Evolutionary conservation across 495 filamentous ascomycete genomes (phyloP).

Genomic region (Penicillium angulare): DNA sequence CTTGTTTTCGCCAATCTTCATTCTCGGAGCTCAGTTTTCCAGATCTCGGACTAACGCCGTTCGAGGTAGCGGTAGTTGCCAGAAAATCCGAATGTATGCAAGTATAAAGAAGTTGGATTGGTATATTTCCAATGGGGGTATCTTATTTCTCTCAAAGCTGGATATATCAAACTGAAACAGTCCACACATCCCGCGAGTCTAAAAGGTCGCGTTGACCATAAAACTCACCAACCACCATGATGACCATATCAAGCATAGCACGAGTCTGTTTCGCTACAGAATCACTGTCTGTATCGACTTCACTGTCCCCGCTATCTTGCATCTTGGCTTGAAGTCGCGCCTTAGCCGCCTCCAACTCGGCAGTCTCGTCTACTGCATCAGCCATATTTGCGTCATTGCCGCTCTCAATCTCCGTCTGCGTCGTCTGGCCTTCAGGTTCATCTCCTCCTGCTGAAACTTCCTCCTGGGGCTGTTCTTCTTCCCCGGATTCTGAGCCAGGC

Average conservation of each 20-base stretch:
- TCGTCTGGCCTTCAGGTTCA: constrained; percentile 17
- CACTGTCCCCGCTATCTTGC: constrained; percentile 15
- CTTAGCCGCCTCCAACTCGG: constrained; percentile 57
- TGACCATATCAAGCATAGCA: constrained; percentile 81
- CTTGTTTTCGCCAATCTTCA: constrained; percentile 18
- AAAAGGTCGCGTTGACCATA: constrained; percentile 90
- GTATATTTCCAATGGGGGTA: constrained; percentile 16
- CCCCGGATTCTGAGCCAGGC: constrained; percentile 28
- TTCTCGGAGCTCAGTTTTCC: constrained; percentile 22
- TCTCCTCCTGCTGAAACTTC: constrained; percentile 7
- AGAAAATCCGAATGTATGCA: constrained; percentile 3
- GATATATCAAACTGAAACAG: not conserved
- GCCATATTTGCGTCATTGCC: constrained; percentile 19
- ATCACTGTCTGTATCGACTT: not conserved
- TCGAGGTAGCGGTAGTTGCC: constrained; percentile 32
- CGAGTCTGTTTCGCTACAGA: constrained; percentile 26
- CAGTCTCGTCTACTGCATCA: constrained; percentile 21
- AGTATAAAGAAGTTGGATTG: not conserved
- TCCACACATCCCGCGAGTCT: constrained; percentile 60
- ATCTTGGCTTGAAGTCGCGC: constrained; percentile 53
- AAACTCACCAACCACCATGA: constrained; percentile 84
- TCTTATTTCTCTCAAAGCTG: constrained; percentile 4
- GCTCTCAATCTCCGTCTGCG: not conserved
- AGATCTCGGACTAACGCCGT: constrained; percentile 31
- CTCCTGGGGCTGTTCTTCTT: not conserved